phyloP scores from a whole-genome alignment of 2,329 filamentous ascomycete genomes.

The Aspergillus cejpii region DNA sequence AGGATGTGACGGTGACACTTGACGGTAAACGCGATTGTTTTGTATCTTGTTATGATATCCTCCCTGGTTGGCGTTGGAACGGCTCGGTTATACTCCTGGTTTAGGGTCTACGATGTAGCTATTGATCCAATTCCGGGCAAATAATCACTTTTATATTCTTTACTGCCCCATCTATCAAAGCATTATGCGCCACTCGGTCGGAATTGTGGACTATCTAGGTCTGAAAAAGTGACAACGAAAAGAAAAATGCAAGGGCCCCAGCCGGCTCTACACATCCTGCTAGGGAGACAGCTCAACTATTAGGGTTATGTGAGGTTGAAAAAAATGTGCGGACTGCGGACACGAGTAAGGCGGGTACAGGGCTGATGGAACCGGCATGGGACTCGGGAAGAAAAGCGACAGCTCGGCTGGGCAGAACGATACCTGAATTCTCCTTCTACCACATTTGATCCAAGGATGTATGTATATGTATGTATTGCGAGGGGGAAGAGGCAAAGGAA shows the following conservation, averaged over 20 bases:
- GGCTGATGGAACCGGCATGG: background rate
- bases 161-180: constrained; percentile 14
- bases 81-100: too few relatives aligned
- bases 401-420: too few relatives aligned
- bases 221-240: constrained; percentile 6
- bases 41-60: constrained; percentile 5
- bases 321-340: too few relatives aligned
- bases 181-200: constrained; percentile 13
- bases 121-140: too few relatives aligned
- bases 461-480: background rate
- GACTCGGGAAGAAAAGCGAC: background rate
- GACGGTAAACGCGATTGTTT: background rate
- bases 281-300: background rate
- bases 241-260: constrained; percentile 1
- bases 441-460: background rate
- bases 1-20: constrained; percentile 29
- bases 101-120: too few relatives aligned
- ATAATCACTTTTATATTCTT: constrained; percentile 9
- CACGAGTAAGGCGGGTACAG: too few relatives aligned
- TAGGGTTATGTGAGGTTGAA: constrained; percentile 1
- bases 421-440: background rate
- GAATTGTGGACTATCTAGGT: constrained; percentile 14
- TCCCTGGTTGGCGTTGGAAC: constrained; percentile 1
- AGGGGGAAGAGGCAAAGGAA: background rate
- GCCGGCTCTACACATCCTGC: constrained; percentile 1